Evolutionary conservation across 257 asterid species (phyloP).

Genomic region (Buddleja alternifolia): DNA sequence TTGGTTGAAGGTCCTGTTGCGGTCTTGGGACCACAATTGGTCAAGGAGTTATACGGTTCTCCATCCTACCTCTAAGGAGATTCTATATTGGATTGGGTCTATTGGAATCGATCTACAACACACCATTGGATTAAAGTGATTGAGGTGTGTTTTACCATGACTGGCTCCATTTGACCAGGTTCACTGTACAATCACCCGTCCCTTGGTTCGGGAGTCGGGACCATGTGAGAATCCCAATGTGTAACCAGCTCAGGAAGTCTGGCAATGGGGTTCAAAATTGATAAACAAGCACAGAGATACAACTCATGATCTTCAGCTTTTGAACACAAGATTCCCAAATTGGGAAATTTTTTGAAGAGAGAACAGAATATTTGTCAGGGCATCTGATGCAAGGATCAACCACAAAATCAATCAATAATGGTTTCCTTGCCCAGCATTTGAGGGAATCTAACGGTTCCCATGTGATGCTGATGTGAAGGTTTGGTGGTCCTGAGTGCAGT

Average conservation of each 20-base stretch:
- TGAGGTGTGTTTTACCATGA: too few species aligned
- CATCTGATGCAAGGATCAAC: conserved; percentile 18
- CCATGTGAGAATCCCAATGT: neutral
- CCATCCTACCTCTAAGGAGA: too few species aligned
- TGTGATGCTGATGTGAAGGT: conserved; percentile 21
- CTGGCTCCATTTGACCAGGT: too few species aligned
- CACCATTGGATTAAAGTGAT: too few species aligned
- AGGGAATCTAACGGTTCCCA: conserved; percentile 24
- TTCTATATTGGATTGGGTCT: too few species aligned
- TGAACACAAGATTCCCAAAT: too few species aligned
- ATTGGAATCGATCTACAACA: too few species aligned
- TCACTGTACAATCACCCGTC: too few species aligned
- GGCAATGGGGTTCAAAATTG: conserved; percentile 5
- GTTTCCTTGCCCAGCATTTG: conserved; percentile 4
- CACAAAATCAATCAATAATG: conserved; percentile 20
- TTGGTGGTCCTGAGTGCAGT: conserved; percentile 30
- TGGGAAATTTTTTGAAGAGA: neutral
- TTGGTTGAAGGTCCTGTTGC: too few species aligned
- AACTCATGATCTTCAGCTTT: conserved; percentile 26
- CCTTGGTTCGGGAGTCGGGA: conserved; percentile 11
- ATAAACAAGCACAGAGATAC: neutral
- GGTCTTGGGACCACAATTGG: conserved; percentile 5
- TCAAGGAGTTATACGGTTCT: neutral
- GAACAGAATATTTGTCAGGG: conserved; percentile 16
- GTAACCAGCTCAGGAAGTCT: conserved; percentile 8